Percentiles rank a stretch among this genome's conserved stretches.
These are phyloP conservation scores for Quercus tomentella DNA, from an alignment of 331 rosid genomes.

Conservation along the genomic window DNA sequence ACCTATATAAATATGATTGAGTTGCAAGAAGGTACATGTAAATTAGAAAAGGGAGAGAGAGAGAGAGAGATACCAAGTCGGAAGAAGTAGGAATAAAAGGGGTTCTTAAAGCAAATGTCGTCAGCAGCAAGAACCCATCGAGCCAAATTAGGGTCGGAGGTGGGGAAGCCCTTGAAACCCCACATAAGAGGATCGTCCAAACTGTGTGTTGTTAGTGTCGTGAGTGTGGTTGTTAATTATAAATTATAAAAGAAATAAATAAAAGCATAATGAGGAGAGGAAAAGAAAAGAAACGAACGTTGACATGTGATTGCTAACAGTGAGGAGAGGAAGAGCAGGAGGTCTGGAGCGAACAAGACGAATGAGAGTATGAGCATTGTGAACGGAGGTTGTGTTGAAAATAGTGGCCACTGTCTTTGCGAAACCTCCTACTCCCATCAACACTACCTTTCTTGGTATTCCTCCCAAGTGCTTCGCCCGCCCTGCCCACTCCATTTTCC, in stretches of 20 bases:
- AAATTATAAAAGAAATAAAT: neutral
- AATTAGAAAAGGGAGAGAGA: no score
- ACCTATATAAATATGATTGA: no score
- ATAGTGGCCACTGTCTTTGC: constrained; percentile 57
- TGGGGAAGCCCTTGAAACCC: constrained; percentile 84
- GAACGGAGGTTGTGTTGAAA: constrained; percentile 64
- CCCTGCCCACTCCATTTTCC: constrained; percentile 82
- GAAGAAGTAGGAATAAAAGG: constrained; percentile 55
- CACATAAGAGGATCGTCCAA: constrained; percentile 87
- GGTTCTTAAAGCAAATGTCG: constrained; percentile 74
- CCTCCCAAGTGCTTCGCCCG: constrained; percentile 51
- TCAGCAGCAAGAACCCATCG: constrained; percentile 86
- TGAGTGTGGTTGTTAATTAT: neutral
- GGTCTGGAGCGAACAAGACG: constrained; percentile 66
- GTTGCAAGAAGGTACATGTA: no score
- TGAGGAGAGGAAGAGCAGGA: constrained; percentile 68
- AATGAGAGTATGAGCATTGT: constrained; percentile 70
- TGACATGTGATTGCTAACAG: constrained; percentile 96
- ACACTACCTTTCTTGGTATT: constrained; percentile 56
- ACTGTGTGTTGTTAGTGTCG: constrained; percentile 9
- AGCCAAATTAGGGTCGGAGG: constrained; percentile 37
- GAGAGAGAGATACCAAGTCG: constrained; percentile 48
- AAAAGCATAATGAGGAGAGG: neutral
- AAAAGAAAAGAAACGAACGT: constrained; percentile 35
- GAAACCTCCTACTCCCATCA: constrained; percentile 57